These are phyloP conservation scores for Limnomonas spitsbergensis DNA, from an alignment of 139 green algal genomes.

Conservation along the genomic window DNA sequence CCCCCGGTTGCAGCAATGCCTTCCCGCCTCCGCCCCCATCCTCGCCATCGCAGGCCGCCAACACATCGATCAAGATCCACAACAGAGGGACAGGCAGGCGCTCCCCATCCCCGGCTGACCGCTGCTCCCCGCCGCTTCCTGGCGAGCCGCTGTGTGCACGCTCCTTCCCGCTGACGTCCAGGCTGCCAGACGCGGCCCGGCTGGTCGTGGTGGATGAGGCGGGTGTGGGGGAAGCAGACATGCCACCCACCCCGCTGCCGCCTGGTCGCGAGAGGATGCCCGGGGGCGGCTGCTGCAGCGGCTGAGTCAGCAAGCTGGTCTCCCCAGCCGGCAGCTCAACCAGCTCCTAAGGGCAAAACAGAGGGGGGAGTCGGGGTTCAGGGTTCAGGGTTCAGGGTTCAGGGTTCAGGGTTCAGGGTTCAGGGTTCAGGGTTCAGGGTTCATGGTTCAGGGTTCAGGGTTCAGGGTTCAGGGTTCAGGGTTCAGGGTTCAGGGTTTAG, in stretches of 20 bases:
- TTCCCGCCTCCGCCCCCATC: background rate
- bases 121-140: too few species aligned
- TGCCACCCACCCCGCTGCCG: background rate
- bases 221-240: background rate
- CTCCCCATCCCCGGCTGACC: background rate
- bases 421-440: too few species aligned
- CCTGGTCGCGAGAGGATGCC: slow-evolving; percentile 20
- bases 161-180: too few species aligned
- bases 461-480: too few species aligned
- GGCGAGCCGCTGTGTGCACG: background rate
- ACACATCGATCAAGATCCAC: slow-evolving; percentile 57
- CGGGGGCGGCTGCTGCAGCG: slow-evolving; percentile 39
- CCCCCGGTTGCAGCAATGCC: background rate
- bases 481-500: too few species aligned
- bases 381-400: too few species aligned
- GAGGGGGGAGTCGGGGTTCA: too few species aligned
- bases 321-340: slow-evolving; percentile 36
- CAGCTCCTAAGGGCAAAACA: slow-evolving; percentile 27
- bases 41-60: slow-evolving; percentile 3
- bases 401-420: too few species aligned
- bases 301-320: slow-evolving; percentile 39
- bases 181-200: background rate
- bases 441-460: too few species aligned
- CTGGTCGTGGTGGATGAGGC: background rate
- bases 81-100: background rate